These are phyloP conservation scores for Halocafeteria seosinensis DNA, from an alignment of 108 stramenopile genomes.

Conservation along the genomic window DNA sequence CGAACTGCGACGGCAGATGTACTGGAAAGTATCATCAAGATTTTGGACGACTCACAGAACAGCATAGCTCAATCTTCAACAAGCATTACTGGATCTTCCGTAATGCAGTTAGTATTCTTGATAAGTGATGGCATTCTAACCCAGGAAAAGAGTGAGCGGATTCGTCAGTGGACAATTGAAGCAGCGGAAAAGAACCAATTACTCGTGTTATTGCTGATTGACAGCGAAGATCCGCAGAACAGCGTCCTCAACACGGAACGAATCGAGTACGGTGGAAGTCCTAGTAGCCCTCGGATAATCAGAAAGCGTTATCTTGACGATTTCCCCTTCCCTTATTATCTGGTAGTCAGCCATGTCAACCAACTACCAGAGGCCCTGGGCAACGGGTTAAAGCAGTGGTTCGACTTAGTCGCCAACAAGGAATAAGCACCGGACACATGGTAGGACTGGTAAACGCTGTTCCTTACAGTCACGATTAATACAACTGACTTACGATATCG, in stretches of 20 bases:
- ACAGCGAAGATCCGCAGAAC: conserved; percentile 62
- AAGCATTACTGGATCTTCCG: neutral
- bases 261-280: conserved; percentile 68
- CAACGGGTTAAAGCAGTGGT: conserved; percentile 88
- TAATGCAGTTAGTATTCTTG: conserved; percentile 40
- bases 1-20: conserved; percentile 15
- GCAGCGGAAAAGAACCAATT: conserved; percentile 72
- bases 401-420: conserved; percentile 17
- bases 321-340: conserved; percentile 93
- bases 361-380: conserved; percentile 80
- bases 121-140: conserved; percentile 88
- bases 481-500: too few species aligned
- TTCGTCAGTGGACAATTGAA: conserved; percentile 55
- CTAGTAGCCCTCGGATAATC: too few species aligned
- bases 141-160: conserved; percentile 55
- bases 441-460: too few species aligned
- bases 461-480: too few species aligned
- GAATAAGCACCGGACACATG: too few species aligned
- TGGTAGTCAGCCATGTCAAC: conserved; percentile 63
- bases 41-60: neutral
- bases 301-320: conserved; percentile 81
- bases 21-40: neutral
- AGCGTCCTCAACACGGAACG: conserved; percentile 82
- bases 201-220: conserved; percentile 75
- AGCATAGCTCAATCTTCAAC: neutral